Evolutionary conservation across 192 early-diverging fungal species (phyloP).

Genomic region (Oehlia diaphana): DNA sequence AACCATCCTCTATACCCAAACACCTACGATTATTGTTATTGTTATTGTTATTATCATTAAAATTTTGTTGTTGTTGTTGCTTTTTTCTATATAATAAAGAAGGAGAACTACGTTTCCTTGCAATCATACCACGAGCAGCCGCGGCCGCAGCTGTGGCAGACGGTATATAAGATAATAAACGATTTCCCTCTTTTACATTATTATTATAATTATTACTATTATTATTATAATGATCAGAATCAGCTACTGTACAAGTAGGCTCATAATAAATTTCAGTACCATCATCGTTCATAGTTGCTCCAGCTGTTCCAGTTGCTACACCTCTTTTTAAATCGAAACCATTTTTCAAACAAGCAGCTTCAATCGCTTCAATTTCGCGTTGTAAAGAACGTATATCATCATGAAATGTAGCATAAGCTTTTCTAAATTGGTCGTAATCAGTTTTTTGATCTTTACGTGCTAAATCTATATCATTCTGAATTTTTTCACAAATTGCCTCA

Average conservation of each 20-base stretch:
- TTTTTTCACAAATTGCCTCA: not conserved
- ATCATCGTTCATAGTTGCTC: not conserved
- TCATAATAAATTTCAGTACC: not conserved
- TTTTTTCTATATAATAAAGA: not conserved
- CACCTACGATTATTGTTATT: not conserved
- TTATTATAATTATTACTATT: not conserved
- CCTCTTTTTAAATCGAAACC: not conserved
- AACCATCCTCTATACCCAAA: slow-evolving; percentile 20
- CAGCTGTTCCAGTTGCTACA: not conserved
- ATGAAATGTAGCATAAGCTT: not conserved
- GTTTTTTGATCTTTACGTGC: slow-evolving; percentile 5
- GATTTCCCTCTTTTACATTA: not conserved
- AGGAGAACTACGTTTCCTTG: slow-evolving; percentile 2
- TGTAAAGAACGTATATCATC: slow-evolving; percentile 28
- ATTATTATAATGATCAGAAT: not conserved
- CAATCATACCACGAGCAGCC: not conserved
- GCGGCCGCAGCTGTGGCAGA: not conserved
- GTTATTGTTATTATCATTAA: not conserved
- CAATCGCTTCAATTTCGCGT: slow-evolving; percentile 24
- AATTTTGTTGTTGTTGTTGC: not conserved
- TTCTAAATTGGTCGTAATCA: slow-evolving; percentile 21
- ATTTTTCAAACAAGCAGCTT: not conserved
- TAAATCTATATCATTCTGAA: slow-evolving; percentile 12
- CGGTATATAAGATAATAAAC: not conserved
- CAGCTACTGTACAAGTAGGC: not conserved